Conservation (phyloP, 2,329 filamentous ascomycete species). For the Aspergillus aculeatus region DNA sequence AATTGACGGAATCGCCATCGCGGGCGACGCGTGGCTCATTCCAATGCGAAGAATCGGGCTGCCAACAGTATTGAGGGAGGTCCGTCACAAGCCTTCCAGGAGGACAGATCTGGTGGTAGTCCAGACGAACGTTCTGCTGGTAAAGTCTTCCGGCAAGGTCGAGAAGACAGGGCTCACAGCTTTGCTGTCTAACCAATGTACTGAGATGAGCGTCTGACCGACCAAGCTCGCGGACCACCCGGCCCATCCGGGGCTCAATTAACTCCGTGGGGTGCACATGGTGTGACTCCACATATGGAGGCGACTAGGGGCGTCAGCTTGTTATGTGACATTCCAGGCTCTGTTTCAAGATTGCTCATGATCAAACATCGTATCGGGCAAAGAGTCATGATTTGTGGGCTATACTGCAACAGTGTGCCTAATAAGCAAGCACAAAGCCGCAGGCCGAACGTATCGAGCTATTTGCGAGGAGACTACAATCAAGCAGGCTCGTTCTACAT, state of each 20-base stretch:
- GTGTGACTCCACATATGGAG: no score
- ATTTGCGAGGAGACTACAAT: no score
- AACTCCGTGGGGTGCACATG: no score
- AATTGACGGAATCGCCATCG: conserved; percentile 23
- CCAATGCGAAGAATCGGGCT: conserved; percentile 23
- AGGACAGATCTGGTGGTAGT: background rate
- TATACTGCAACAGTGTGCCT: no score
- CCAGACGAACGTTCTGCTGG: background rate
- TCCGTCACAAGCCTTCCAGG: conserved; percentile 17
- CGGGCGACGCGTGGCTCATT: conserved; percentile 16
- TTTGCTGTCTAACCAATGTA: conserved; percentile 7
- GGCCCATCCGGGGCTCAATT: background rate
- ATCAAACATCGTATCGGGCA: no score
- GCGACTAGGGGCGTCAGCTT: no score
- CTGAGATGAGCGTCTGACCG: conserved; percentile 1
- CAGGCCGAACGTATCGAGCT: no score
- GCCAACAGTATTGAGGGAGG: conserved; percentile 25
- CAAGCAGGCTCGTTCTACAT: no score
- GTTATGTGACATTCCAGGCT: no score
- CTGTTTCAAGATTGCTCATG: no score
- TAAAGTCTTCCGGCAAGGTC: conserved; percentile 6
- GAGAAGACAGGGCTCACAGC: conserved; percentile 3
- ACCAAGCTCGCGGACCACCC: conserved; percentile 11
- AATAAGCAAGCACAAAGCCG: no score
- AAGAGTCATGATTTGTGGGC: no score